Evolutionary conservation across 2,329 filamentous ascomycete species (phyloP).

Genomic region (Trichoderma hamatum): DNA sequence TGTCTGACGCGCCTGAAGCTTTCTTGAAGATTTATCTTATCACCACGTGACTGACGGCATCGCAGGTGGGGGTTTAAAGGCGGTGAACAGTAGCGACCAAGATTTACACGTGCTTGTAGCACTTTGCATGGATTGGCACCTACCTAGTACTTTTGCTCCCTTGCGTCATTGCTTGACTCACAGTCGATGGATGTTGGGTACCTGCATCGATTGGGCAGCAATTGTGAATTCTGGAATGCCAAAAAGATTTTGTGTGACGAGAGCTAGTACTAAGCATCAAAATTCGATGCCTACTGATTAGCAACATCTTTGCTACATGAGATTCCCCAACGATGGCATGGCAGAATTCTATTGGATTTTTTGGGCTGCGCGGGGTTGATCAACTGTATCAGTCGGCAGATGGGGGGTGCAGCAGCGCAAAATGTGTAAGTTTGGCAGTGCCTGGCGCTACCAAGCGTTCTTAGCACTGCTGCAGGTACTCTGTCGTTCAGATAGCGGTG

Average conservation of each 20-base stretch:
- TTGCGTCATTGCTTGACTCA: constrained; percentile 16
- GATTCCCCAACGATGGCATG: background rate
- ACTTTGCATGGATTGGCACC: background rate
- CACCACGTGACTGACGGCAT: constrained; percentile 35
- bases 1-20: constrained; percentile 15
- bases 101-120: constrained; percentile 7
- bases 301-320: background rate
- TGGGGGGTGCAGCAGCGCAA: constrained; percentile 1
- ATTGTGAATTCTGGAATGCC: background rate
- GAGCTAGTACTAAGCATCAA: background rate
- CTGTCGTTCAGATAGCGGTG: background rate
- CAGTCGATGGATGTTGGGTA: background rate
- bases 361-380: constrained; percentile 8
- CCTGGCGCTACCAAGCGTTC: constrained; percentile 10
- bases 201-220: background rate
- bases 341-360: background rate
- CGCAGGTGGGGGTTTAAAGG: constrained; percentile 3
- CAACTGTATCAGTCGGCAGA: background rate
- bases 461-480: background rate
- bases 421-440: constrained; percentile 21
- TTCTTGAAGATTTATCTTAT: constrained; percentile 36
- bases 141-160: background rate
- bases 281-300: background rate
- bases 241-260: background rate
- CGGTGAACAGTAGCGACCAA: constrained; percentile 5